Conservation (phyloP, 441 rosid genomes). For the Eruca vesicaria region DNA sequence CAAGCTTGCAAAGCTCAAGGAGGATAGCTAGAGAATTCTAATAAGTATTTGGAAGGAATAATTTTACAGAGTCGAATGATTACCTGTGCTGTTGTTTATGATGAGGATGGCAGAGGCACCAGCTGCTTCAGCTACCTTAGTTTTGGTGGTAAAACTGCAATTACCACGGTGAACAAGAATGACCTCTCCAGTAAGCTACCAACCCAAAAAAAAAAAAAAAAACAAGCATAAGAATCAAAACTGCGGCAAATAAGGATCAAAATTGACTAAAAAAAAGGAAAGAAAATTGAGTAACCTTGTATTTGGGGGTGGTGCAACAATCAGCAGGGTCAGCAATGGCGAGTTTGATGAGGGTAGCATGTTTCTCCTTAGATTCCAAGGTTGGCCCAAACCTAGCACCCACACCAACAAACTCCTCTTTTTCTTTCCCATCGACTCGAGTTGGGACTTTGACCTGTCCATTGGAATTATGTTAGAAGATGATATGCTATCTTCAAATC, state of each 20-base stretch:
- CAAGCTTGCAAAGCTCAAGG: not conserved
- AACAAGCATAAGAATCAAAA: constrained; percentile 20
- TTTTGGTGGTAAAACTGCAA: constrained; percentile 59
- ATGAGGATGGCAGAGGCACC: constrained; percentile 62
- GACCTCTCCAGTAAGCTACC: constrained; percentile 54
- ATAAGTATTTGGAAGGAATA: not conserved
- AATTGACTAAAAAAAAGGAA: not conserved
- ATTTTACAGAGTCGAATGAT: not conserved
- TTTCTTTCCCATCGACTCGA: constrained; percentile 42
- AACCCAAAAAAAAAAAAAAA: constrained; percentile 9
- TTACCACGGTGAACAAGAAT: constrained; percentile 61
- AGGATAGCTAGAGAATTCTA: not conserved
- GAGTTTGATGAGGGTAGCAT: constrained; percentile 43
- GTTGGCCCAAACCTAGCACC: constrained; percentile 64
- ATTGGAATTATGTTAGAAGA: not conserved
- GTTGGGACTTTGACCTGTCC: constrained; percentile 57
- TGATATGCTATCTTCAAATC: not conserved
- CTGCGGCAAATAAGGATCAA: not conserved
- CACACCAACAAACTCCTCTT: constrained; percentile 50
- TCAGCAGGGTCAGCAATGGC: constrained; percentile 54
- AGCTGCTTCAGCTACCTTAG: constrained; percentile 52
- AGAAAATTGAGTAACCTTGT: constrained; percentile 35
- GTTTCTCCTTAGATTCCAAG: constrained; percentile 55
- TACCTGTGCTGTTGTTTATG: constrained; percentile 55
- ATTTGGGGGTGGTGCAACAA: constrained; percentile 42